Percentiles rank a stretch among this genome's conserved stretches.
phyloP scores from a whole-genome alignment of 257 asterid species.

The Jacaranda copaia region DNA sequence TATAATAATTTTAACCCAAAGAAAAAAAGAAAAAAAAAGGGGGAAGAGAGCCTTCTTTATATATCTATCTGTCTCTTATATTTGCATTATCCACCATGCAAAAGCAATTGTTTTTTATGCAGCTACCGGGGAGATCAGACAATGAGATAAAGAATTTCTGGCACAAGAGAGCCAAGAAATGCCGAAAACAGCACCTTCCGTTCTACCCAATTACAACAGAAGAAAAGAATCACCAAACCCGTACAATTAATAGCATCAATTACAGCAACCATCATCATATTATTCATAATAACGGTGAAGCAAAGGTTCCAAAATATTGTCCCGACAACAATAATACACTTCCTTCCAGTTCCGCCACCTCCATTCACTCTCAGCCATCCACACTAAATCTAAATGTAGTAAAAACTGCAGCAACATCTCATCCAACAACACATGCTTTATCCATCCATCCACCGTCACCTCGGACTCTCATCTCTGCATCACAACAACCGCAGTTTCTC shows the following conservation, averaged over 20 bases:
- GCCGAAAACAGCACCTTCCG: conserved; percentile 49
- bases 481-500: conserved; percentile 4
- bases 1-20: too few species aligned
- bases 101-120: conserved; percentile 27
- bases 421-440: not conserved
- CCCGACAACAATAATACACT: not conserved
- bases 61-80: too few species aligned
- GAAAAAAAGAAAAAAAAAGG: too few species aligned
- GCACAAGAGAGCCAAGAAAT: conserved; percentile 66
- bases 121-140: conserved; percentile 72
- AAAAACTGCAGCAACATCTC: too few species aligned
- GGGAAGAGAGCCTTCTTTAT: too few species aligned
- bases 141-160: conserved; percentile 71
- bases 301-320: conserved; percentile 8
- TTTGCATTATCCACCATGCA: too few species aligned
- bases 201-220: conserved; percentile 40
- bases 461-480: conserved; percentile 28
- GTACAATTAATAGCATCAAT: not conserved
- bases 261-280: not conserved
- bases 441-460: conserved; percentile 25
- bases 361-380: not conserved
- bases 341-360: not conserved
- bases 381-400: too few species aligned
- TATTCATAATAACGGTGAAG: not conserved
- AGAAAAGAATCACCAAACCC: conserved; percentile 25